Base-by-base conservation (phyloP, 257 asterid genomes). In the Mentha longifolia region DNA sequence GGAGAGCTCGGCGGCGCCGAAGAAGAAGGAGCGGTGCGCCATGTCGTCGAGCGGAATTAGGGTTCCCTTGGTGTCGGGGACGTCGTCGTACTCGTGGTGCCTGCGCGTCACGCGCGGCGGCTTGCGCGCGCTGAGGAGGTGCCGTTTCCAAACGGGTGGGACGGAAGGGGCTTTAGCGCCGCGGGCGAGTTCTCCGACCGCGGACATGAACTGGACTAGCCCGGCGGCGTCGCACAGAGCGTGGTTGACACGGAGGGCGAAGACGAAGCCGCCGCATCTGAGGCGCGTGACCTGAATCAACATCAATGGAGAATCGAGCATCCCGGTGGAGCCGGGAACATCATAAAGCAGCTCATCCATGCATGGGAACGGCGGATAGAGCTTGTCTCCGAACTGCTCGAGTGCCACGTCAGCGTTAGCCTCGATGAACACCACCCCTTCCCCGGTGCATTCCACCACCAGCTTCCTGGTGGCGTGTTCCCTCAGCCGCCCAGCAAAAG, bases 401-500 rank as follows among this genome's bases (percentile, higher is more conserved):
- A 85, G n/a, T n/a, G n/a, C n/a, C n/a, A n/a, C n/a, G n/a, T n/a
- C n/a, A n/a, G n/a, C n/a, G n/a, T n/a, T n/a, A 0, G 90, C 95
- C 78, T 78, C 92, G 7, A 82, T 75, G 68, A 89, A 89, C 71
- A 83, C 0, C 1, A 87, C 81, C 5, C 96, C 93, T 16, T 87
- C 96, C 8, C 87, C 92, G 47, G 89, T 85, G 82, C 93, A 86
- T 50, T 86, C 96, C 71, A 87, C 96, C 82, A 77, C 83, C 61
- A 89, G 81, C 64, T 89, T 89, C 61, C 86, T 61, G 46, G 70
- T 77, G 7, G 65, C 73, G 10, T n/a, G 55, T 65, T 86, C 89
- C 74, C 88, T 79, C 31, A 86, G 75, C 47, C 96, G 80, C 10
- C 96, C 96, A 0, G 96, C 96, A 0, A 89, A 80, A 0, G 96